phyloP scores from a whole-genome alignment of 139 green algal genomes.

The Volvox africanus region DNA sequence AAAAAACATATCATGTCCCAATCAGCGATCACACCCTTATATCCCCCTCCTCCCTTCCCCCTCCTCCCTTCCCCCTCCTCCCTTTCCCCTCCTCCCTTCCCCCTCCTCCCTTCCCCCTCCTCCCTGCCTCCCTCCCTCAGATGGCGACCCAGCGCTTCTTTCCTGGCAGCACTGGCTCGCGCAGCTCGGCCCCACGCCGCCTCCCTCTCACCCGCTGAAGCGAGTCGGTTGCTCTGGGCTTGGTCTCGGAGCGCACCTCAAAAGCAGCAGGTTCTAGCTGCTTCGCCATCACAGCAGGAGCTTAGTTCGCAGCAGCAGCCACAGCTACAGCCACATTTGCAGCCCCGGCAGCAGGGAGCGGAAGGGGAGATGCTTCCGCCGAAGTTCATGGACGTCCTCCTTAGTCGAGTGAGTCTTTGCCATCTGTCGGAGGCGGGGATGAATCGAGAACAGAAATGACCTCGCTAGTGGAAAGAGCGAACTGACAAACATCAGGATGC shows the following conservation, averaged over 20 bases:
- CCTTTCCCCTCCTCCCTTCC: no score
- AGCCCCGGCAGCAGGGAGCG: no score
- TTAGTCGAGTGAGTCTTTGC: background rate
- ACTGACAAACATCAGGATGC: no score
- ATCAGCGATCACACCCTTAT: no score
- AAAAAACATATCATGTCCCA: no score
- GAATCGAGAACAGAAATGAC: no score
- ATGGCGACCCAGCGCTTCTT: constrained; percentile 1
- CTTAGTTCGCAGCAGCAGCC: background rate
- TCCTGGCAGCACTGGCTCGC: constrained; percentile 4
- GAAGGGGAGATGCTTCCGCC: background rate
- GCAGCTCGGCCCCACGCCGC: background rate
- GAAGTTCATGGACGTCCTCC: background rate
- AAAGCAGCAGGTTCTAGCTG: no score
- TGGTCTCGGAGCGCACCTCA: constrained; percentile 1
- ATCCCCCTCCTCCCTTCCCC: background rate
- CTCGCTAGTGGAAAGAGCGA: no score
- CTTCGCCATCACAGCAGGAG: no score
- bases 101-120: background rate
- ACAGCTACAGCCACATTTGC: background rate
- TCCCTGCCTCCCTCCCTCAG: background rate
- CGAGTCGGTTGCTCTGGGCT: constrained; percentile 3
- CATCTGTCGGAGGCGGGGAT: no score
- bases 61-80: background rate
- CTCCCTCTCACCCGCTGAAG: background rate